Conservation (phyloP, 2,329 filamentous ascomycete genomes). For the Coniosporium tulheliwenetii region DNA sequence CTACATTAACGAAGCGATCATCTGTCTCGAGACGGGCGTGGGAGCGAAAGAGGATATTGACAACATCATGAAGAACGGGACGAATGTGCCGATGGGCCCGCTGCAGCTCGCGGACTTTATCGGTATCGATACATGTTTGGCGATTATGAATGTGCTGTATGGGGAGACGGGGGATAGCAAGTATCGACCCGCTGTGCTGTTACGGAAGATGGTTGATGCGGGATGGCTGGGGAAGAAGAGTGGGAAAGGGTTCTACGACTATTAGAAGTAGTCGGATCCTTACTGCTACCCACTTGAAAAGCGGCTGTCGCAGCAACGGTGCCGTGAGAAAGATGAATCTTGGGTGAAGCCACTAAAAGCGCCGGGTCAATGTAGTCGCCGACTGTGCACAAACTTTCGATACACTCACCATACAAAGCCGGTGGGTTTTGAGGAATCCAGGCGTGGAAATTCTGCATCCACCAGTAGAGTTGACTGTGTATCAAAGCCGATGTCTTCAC, state of each 20-base stretch:
- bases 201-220: conserved; percentile 93
- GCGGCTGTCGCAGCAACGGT: no score
- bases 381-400: no score
- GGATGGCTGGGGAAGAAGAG: conserved; percentile 97
- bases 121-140: conserved; percentile 84
- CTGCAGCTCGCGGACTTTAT: conserved; percentile 92
- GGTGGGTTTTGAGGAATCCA: no score
- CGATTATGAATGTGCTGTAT: conserved; percentile 94
- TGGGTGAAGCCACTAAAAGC: no score
- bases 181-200: conserved; percentile 74
- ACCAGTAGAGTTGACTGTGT: no score
- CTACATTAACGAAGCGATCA: conserved; percentile 96
- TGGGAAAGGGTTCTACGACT: conserved; percentile 91
- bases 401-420: no score
- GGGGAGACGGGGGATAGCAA: conserved; percentile 88
- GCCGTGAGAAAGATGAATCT: no score
- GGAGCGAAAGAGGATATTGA: conserved; percentile 86
- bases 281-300: no score
- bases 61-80: conserved; percentile 97
- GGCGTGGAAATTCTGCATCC: no score
- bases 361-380: no score
- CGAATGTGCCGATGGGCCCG: conserved; percentile 96
- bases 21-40: conserved; percentile 87
- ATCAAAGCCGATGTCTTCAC: no score
- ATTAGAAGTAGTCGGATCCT: conserved; percentile 27